Evolutionary conservation across 768 basidiomycete species (phyloP), one percentile per base, ranked within the genome.

Genomic region (Trametopsis cervina): DNA sequence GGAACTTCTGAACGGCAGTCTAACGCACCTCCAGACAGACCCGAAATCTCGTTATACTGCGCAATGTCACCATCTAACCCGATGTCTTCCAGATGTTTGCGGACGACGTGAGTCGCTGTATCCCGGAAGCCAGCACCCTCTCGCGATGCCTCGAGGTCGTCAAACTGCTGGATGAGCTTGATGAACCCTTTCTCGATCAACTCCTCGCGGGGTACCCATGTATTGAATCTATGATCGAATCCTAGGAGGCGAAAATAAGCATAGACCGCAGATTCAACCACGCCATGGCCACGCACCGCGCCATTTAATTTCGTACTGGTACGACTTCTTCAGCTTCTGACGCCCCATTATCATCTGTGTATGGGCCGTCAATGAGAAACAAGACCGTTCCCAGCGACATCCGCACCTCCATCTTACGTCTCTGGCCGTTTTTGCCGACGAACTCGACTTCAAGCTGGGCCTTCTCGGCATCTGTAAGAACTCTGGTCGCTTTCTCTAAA

Each of bases 31-130:
- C 95, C 95, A 15, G 90, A 94, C 39, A 97, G 71, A 33, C 95
- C 94, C 27, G 81, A 79, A 61, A 97, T 93, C 69, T 98, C 94
- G 61, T 96, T 95, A 69, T 98, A 97, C 67, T 96, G 91, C 10
- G 94, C 94, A 51, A 97, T 97, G 69, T 97, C 91, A 37, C 94
- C 94, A 68, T 97, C 91, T 33, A 98, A 75, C 27, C 94, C 95
- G 55, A 98, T 90, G 56, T 93, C 93, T 66, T 96, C 92, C 40
- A 98, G 69, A 57, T 94, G 90, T 67, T 93, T 90, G 55, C 94
- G 78, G 40, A 97, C 88, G 40, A 89, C 70, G 57, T 82, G 76
- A 13, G 80, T 78, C 27, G 83, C 69, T 4, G 92, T 95, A 56
- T 98, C 94, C 37, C 92, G 82, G 24, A 85, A 71, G 42, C 94